Percentiles rank a stretch among this genome's conserved stretches.
phyloP scores from a whole-genome alignment of 2,329 filamentous ascomycete genomes.

The Dactylellina parvicollis region DNA sequence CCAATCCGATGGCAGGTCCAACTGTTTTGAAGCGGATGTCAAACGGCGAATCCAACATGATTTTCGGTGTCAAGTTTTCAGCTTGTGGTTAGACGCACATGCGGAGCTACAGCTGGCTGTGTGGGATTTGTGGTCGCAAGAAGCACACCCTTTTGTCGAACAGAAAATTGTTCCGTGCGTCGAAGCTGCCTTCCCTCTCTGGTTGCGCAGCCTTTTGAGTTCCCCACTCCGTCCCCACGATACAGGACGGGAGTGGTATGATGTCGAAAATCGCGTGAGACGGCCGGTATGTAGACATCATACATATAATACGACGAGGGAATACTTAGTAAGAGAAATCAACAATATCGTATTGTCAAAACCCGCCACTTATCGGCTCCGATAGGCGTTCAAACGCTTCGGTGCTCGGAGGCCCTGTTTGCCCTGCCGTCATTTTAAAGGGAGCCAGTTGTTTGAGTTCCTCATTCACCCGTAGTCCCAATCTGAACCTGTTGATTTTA shows the following conservation, averaged over 20 bases:
- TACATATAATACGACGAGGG: constrained; percentile 20
- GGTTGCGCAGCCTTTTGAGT: constrained; percentile 38
- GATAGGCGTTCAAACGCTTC: constrained; percentile 41
- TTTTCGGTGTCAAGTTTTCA: constrained; percentile 24
- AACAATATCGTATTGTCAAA: constrained; percentile 29
- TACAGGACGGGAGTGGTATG: constrained; percentile 42
- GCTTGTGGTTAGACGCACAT: constrained; percentile 17
- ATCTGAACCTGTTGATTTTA: constrained; percentile 42
- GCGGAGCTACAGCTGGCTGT: constrained; percentile 20
- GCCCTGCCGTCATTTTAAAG: constrained; percentile 48
- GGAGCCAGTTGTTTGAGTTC: constrained; percentile 51
- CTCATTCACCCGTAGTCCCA: constrained; percentile 54
- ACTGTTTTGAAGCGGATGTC: constrained; percentile 28
- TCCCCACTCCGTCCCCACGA: constrained; percentile 49
- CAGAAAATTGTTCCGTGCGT: constrained; percentile 54
- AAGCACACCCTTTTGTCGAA: constrained; percentile 48
- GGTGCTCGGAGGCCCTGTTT: constrained; percentile 47
- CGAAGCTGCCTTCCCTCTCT: constrained; percentile 54
- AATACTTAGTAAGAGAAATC: constrained; percentile 24
- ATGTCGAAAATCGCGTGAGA: constrained; percentile 33
- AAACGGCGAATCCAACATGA: constrained; percentile 27
- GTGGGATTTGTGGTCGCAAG: constrained; percentile 27
- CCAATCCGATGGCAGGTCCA: constrained; percentile 24
- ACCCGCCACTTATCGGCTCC: constrained; percentile 45
- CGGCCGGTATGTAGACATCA: constrained; percentile 8